Base-by-base conservation (phyloP, 2,329 filamentous ascomycete species). In the Monosporascus sp. region DNA sequence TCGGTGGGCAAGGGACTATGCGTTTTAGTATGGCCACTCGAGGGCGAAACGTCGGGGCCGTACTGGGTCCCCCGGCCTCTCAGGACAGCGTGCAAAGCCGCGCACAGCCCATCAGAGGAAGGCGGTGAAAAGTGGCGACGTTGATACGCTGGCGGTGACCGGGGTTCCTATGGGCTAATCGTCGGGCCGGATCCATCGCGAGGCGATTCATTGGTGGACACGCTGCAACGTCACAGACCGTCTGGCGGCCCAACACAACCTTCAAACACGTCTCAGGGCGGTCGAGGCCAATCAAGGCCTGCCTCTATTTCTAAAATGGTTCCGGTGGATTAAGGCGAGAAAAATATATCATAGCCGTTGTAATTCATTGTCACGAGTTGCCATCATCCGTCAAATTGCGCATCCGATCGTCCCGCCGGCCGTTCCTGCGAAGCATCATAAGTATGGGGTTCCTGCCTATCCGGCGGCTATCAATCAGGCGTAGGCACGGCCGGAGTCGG, bases 81-180 rank as follows among this genome's bases (percentile, higher is more conserved):
- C 54, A 51, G 52, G 47, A 51, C 50, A 50, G 47, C 49, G 53
- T 52, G 58, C 58, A 53, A 58, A 58, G 53, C 49, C 20, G 53
- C 37, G 49, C 27, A 54, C 52, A 35, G 31, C 31, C 54, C 50
- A 57, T 54, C 56, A 18, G 25, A 17, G 22, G 1, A 22, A 50
- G 55, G 56, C 50, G 49, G 53, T 50, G 52, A 58, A 35, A 58
- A 37, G 58, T 51, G 47, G 52, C 52, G 45, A 49, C 55, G 52
- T 55, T 55, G 58, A 58, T 60, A 58, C 58, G 58, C 58, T 60
- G 55, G 53, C 44, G 54, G 43, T 41, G 52, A 60, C 56, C 51
- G 48, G 56, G 58, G 56, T 22, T 49, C 45, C 27, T 43, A 49
- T 57, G 43, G 43, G 43, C 43, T 46, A 5, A 20, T 15, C 22